Base-by-base conservation (phyloP, 345 rosid species). In the Eucalyptus pumila region DNA sequence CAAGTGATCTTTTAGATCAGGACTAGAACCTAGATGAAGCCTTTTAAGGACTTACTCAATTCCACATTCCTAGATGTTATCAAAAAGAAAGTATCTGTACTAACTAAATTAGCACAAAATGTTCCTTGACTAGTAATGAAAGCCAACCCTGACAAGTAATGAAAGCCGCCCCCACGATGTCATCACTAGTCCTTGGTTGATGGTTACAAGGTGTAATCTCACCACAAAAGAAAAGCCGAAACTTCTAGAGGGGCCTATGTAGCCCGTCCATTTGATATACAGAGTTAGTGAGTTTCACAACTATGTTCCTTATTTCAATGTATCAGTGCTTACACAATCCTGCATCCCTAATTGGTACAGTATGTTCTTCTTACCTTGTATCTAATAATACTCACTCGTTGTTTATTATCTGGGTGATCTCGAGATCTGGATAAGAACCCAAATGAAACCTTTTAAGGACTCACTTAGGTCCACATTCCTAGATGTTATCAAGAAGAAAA, bases 241-340 rank as follows among this genome's bases (percentile, higher is more conserved):
- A 52, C 24, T 52, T 52, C 56, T 19, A 52, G 56, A 52, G 56
- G 4, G 4, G 10, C 56, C 56, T 52, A 52, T 52, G 24, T 52
- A 9, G 24, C 56, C 56, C 2, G 4, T 52, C 56, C 24, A 52
- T 52, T 52, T 52, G 24, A 19, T 19, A 52, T 19, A 52, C 1
- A 8, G 5, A 19, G 4, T 19, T 8, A 3, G 5, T 52, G 10
- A 5, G 24, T 19, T 52, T 52, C 24, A 52, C 2, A 52, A 19
- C 9, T 8, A 2, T 52, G 24, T 19, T 52, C 24, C 24, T 56
- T 24, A 56, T 56, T 56, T 56, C 2, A 56, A 56, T 3, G 3
- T 56, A 24, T 1, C 3, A 1, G 0, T 56, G 9, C 6, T 6
- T 23, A 5, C 30, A 52, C 24, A 19, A 17, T 52, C 10, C 0